Base-by-base conservation (phyloP, 148 eudicot genomes). In the Rhododendron vialii region DNA sequence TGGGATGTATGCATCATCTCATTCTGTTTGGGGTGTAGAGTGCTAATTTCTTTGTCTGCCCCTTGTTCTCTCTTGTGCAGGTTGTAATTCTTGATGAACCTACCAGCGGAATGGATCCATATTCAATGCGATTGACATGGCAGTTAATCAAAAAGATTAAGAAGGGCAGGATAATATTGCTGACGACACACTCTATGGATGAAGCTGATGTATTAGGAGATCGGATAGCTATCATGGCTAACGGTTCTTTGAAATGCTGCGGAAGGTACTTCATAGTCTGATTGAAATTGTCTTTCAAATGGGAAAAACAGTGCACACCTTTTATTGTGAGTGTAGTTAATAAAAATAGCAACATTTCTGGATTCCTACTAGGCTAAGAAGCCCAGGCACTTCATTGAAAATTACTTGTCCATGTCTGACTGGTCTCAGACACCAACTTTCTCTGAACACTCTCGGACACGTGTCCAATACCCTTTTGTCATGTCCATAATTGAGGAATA, bases 61-160 rank as follows among this genome's bases (percentile, higher is more conserved):
- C 76, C 76, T 30, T 71, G 41, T 28, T 71, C 38, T 71, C 38
- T 59, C 35, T 88, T 85, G 81, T 79, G 86, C 88, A 95, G 99
- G 93, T 98, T 81, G 90, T 98, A 87, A 90, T 98, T 92, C 96
- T 98, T 55, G 99, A 98, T 88, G 99, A 98, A 87, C 99, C 99
- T 73, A 98, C 99, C 36, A 98, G 99, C 88, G 99, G 99, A 89
- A 98, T 98, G 99, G 99, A 98, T 92, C 99, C 99, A 65, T 98
- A 98, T 91, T 98, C 99, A 82, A 98, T 95, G 99, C 92, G 98
- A 85, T 88, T 98, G 93, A 98, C 98, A 36, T 98, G 99, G 99
- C 99, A 98, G 86, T 85, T 95, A 50, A 98, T 98, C 28, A 95
- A 94, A 88, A 95, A 90, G 86, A 85, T 94, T 53, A 98, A 94